Base-by-base conservation (phyloP, 805 yeast genomes). In the Ogataea parapolymorpha region DNA sequence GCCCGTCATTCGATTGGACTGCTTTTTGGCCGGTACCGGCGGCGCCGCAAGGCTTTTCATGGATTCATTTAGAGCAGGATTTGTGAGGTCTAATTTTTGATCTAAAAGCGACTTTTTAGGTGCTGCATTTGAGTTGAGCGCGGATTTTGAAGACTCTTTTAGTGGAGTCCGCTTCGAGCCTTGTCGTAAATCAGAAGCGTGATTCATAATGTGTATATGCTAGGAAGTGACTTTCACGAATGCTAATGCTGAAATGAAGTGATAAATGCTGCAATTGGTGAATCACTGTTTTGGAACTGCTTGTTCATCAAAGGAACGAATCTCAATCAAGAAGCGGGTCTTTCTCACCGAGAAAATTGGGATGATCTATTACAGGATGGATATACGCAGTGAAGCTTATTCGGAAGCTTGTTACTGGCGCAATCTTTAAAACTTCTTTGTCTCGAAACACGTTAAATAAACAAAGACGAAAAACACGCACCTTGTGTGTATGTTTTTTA, bases 1-100 rank as follows among this genome's bases (percentile, higher is more conserved):
- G 20, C 65, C 65, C 6, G 59, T 61, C 59, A 61, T 55, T 23
- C 59, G 51, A 24, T 48, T 52, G 25, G 49, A 42, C 32, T 37
- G 48, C 13, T 41, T 42, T 25, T 44, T 48, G 13, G 44, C 31
- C 13, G 50, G 18, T 17, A 26, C 27, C 3, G 47, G 20, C 6
- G 35, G 22, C 26, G 36, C 32, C 17, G 41, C 31, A 16, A 29
- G 37, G 14, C 33, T 34, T 17, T 33, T 39, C 26, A 41, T 31
- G 17, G 41, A 29, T 23, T 36, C 42, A 13, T 34, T 35, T 3
- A 41, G 38, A 7, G 41, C 13, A 20, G 41, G 26, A 13, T 29
- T 22, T 4, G 41, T 41, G 7, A 52, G 37, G 27, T 57, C 55
- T 2, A 55, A 51, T 35, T 51, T 42, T 41, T 55, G 54, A 20